phyloP scores from a whole-genome alignment of 345 rosid genomes.

The Populus davidiana region DNA sequence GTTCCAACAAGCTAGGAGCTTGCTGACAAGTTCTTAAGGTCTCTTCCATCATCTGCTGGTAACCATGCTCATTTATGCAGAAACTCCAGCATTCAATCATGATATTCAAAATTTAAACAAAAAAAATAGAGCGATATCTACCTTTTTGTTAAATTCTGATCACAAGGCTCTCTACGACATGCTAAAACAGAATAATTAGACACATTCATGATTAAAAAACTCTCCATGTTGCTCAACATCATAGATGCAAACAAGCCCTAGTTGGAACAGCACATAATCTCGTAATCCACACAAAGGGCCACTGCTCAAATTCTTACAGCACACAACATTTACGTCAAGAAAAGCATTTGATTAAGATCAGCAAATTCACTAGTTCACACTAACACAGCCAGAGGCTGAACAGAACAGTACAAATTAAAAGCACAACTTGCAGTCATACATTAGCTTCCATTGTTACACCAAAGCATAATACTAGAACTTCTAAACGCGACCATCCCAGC shows the following conservation, averaged over 20 bases:
- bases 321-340: not conserved
- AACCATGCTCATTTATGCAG: not conserved
- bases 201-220: not conserved
- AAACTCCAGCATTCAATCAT: not conserved
- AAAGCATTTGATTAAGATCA: not conserved
- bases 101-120: not conserved
- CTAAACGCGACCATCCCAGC: slow-evolving; percentile 52
- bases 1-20: not conserved
- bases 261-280: not conserved
- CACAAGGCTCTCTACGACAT: not conserved
- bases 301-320: not conserved
- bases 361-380: not conserved
- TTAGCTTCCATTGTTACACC: not conserved
- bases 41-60: not conserved
- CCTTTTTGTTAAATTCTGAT: not conserved
- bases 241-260: no score
- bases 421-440: not conserved
- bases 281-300: not conserved
- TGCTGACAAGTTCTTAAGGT: not conserved
- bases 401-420: not conserved
- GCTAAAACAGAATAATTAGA: not conserved
- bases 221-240: not conserved
- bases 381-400: slow-evolving; percentile 26
- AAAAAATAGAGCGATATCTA: not conserved
- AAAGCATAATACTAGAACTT: not conserved